Percentiles rank a stretch among this genome's conserved stretches.
These are phyloP conservation scores for Saccharomycopsis babjevae DNA, from an alignment of 805 yeast species.

Conservation along the genomic window DNA sequence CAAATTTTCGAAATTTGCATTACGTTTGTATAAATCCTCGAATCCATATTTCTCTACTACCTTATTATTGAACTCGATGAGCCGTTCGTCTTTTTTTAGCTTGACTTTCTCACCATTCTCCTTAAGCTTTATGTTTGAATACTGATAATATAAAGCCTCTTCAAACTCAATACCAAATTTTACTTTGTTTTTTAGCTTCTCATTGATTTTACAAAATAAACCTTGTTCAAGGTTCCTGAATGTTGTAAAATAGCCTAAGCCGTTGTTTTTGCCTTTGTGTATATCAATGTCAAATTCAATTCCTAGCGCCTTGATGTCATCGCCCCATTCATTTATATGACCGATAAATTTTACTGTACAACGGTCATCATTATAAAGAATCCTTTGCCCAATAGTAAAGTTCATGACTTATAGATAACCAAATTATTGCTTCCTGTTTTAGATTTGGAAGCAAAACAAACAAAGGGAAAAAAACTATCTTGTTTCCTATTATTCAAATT, in stretches of 20 bases:
- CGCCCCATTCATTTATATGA: slow-evolving; percentile 50
- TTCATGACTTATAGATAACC: background rate
- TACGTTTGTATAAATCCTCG: slow-evolving; percentile 40
- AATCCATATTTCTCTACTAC: slow-evolving; percentile 56
- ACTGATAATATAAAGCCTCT: slow-evolving; percentile 41
- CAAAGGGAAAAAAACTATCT: too few species aligned
- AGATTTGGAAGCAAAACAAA: background rate
- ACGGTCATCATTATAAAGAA: slow-evolving; percentile 32
- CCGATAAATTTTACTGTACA: slow-evolving; percentile 65
- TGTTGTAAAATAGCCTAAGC: slow-evolving; percentile 47
- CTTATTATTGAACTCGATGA: slow-evolving; percentile 45
- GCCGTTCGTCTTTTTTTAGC: slow-evolving; percentile 18
- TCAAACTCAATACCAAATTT: slow-evolving; percentile 26
- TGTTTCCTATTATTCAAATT: too few species aligned
- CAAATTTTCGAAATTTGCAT: slow-evolving; percentile 37
- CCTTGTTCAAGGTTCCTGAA: slow-evolving; percentile 36
- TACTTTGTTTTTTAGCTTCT: slow-evolving; percentile 26
- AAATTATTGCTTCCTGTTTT: background rate
- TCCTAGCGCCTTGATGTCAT: slow-evolving; percentile 46
- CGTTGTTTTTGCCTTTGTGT: slow-evolving; percentile 63
- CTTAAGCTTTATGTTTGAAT: slow-evolving; percentile 23
- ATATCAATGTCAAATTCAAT: slow-evolving; percentile 73
- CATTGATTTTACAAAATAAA: slow-evolving; percentile 47
- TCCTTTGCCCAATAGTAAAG: slow-evolving; percentile 19
- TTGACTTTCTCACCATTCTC: slow-evolving; percentile 1